These are phyloP conservation scores for Phaeotremella fagi DNA, from an alignment of 768 basidiomycete genomes.

Conservation along the genomic window DNA sequence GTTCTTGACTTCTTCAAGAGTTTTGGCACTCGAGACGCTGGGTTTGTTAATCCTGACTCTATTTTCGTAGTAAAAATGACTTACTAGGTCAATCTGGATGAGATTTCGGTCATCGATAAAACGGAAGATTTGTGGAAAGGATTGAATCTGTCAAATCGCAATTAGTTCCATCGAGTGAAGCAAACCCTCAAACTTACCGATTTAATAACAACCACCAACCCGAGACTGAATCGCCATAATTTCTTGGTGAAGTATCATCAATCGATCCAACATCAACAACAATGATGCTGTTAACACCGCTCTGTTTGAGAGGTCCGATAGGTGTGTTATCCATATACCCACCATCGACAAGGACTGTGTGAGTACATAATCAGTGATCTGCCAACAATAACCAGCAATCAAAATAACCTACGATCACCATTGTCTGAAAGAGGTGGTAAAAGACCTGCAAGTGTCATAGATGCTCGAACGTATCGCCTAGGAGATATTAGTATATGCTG, in stretches of 20 bases:
- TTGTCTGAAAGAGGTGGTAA: constrained; percentile 92
- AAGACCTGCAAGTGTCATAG: constrained; percentile 94
- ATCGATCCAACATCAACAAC: constrained; percentile 90
- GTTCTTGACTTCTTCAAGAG: constrained; percentile 90
- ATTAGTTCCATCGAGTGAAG: too few relatives aligned
- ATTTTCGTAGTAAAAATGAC: constrained; percentile 37
- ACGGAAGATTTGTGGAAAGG: constrained; percentile 46
- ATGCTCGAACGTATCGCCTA: constrained; percentile 63
- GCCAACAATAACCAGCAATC: not conserved
- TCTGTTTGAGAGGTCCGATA: constrained; percentile 85
- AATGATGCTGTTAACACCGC: constrained; percentile 84
- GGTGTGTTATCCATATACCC: constrained; percentile 51
- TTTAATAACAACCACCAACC: constrained; percentile 95
- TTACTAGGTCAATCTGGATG: constrained; percentile 81
- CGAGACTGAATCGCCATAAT: constrained; percentile 90
- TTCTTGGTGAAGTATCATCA: constrained; percentile 90
- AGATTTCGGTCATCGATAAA: constrained; percentile 46
- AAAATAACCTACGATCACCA: constrained; percentile 56
- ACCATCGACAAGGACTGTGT: constrained; percentile 49
- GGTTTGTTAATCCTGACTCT: not conserved
- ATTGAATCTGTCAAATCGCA: constrained; percentile 35
- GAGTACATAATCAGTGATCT: not conserved
- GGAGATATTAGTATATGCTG: constrained; percentile 2
- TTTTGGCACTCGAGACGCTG: constrained; percentile 92
- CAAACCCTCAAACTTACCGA: constrained; percentile 53